Evolutionary conservation across 164 flowering plant species (phyloP).

Genomic region (Berberis vulgaris): DNA sequence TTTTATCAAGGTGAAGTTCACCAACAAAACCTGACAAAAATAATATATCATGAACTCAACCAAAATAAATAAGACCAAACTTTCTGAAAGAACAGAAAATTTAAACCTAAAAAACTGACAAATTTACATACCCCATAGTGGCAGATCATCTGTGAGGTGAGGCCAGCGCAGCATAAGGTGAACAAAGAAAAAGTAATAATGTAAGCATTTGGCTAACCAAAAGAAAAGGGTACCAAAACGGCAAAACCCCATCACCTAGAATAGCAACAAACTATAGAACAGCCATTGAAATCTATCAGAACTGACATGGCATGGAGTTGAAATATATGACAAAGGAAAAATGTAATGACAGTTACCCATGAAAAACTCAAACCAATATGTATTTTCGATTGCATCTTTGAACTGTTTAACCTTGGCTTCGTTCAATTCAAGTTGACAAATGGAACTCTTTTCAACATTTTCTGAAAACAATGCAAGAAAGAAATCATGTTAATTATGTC

Average conservation of each 20-base stretch:
- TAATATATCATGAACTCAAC: neutral
- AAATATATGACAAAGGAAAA: slow-evolving; percentile 2
- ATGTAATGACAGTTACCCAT: slow-evolving; percentile 54
- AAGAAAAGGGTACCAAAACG: neutral
- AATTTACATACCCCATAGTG: slow-evolving; percentile 79
- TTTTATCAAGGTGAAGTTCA: slow-evolving; percentile 66
- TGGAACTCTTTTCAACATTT: slow-evolving; percentile 58
- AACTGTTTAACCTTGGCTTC: slow-evolving; percentile 74
- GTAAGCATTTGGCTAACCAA: neutral
- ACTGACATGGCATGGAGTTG: neutral
- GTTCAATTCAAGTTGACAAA: slow-evolving; percentile 73
- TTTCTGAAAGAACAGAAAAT: neutral
- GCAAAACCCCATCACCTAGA: neutral
- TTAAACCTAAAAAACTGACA: neutral
- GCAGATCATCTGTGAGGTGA: slow-evolving; percentile 74
- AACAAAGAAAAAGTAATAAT: slow-evolving; percentile 7
- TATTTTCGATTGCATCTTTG: slow-evolving; percentile 89
- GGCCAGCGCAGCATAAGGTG: slow-evolving; percentile 12
- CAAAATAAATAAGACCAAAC: neutral
- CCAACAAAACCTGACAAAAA: slow-evolving; percentile 73
- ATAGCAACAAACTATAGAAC: neutral
- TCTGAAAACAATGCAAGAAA: slow-evolving; percentile 27
- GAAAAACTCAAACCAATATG: slow-evolving; percentile 96
- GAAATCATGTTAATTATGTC: neutral
- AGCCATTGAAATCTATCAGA: slow-evolving; percentile 1